A percentile compares a stretch with the other conserved stretches of the same genome.
These are phyloP conservation scores for Trypethelium eluteriae DNA, from an alignment of 495 filamentous ascomycete genomes.

Conservation along the genomic window DNA sequence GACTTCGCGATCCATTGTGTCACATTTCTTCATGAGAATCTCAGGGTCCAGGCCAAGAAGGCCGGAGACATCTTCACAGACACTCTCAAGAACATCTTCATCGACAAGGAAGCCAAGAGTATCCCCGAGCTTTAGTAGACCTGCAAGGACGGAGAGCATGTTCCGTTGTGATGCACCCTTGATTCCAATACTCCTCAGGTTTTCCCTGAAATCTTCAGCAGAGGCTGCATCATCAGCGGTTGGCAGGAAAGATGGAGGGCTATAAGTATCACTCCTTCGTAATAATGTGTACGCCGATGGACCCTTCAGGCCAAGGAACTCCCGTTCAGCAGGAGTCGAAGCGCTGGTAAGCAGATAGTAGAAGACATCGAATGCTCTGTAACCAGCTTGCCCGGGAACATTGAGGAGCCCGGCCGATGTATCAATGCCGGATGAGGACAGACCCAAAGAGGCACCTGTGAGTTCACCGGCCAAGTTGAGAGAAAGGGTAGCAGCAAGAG, in stretches of 20 bases:
- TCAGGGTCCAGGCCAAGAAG: conserved; percentile 83
- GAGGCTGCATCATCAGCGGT: conserved; percentile 89
- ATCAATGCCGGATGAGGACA: conserved; percentile 85
- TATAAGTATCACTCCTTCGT: conserved; percentile 73
- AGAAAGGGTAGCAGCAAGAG: conserved; percentile 70
- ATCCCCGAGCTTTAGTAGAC: conserved; percentile 84
- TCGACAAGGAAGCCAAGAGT: conserved; percentile 79
- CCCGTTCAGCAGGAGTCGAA: conserved; percentile 82
- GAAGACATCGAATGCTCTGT: conserved; percentile 95
- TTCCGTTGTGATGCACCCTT: conserved; percentile 73
- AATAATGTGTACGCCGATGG: conserved; percentile 70
- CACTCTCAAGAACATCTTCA: conserved; percentile 71
- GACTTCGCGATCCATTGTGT: conserved; percentile 71
- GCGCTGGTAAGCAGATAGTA: conserved; percentile 90
- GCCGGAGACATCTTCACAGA: conserved; percentile 84
- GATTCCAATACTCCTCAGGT: conserved; percentile 83
- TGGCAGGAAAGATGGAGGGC: conserved; percentile 81
- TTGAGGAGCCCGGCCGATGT: conserved; percentile 72
- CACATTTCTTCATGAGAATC: conserved; percentile 66
- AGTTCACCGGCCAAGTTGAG: conserved; percentile 74
- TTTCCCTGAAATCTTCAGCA: conserved; percentile 81
- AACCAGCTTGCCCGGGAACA: conserved; percentile 69
- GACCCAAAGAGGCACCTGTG: conserved; percentile 61
- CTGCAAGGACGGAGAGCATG: conserved; percentile 75
- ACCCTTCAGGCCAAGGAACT: conserved; percentile 80